A percentile compares a stretch with the other conserved stretches of the same genome.
Evolutionary conservation across 164 flowering plant genomes (phyloP).

Genomic region (Vitis riparia): DNA sequence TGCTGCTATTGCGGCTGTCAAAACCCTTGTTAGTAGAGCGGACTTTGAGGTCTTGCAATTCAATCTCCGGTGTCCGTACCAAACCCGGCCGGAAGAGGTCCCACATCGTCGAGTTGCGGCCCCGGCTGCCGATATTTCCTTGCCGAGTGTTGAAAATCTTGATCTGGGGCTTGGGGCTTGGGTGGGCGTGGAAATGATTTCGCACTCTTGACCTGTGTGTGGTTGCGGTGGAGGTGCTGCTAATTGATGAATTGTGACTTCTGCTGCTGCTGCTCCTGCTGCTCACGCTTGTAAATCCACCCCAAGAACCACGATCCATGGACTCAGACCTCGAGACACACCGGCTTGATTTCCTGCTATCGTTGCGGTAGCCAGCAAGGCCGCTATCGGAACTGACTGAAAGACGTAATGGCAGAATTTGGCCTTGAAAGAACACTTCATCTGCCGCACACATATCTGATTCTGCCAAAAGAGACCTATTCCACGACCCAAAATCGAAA

Average conservation of each 20-base stretch:
- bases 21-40: conserved; percentile 21
- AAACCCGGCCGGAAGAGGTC: conserved; percentile 56
- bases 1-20: conserved; percentile 38
- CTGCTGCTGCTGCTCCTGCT: conserved; percentile 54
- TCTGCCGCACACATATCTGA: conserved; percentile 73
- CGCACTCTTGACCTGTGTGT: conserved; percentile 19
- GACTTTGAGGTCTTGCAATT: conserved; percentile 40
- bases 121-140: conserved; percentile 2
- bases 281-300: conserved; percentile 11
- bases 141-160: conserved; percentile 15
- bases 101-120: conserved; percentile 45
- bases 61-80: conserved; percentile 63
- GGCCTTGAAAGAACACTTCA: conserved; percentile 73
- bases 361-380: background rate
- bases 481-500: conserved; percentile 51
- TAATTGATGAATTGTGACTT: conserved; percentile 35
- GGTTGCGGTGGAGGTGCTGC: conserved; percentile 14
- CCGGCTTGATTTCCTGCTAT: conserved; percentile 9
- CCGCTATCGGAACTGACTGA: conserved; percentile 53
- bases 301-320: conserved; percentile 37
- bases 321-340: conserved; percentile 57
- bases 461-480: conserved; percentile 22
- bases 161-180: conserved; percentile 66
- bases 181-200: conserved; percentile 48
- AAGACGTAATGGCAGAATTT: conserved; percentile 67